Base-by-base conservation (phyloP, 148 eudicot species). In the Heliamphora exappendiculata region DNA sequence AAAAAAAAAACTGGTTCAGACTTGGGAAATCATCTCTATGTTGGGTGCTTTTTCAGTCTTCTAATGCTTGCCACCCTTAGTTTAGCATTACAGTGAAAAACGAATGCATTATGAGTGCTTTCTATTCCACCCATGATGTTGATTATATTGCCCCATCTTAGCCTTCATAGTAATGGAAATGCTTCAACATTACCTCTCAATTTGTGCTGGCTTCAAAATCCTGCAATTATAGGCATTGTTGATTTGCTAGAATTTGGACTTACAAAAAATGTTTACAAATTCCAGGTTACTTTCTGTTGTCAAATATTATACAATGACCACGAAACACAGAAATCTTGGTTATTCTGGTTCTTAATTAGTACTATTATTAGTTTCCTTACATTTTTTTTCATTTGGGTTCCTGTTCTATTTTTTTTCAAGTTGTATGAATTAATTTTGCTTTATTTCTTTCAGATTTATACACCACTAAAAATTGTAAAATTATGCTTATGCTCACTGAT, bases 401-500 rank as follows among this genome's bases (percentile, higher is more conserved):
- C 51, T 62, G 24, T 33, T 68, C 54, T 20, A 1, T 20, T 37
- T 20, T 8, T 68, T n/a, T 76, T 76, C 49, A 45, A 9, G 8
- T 26, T 49, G 44, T 42, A 58, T 75, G 29, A 19, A 34, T 67
- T 41, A n/a, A 13, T 41, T 64, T 12, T 50, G 50, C 39, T 76
- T 34, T 72, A 10, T 71, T 17, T 58, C 50, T n/a, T 49, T 31
- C 1, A 19, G 70, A 36, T 49, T 59, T 29, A 29, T 53, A 12
- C 13, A 8, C 41, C 13, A 4, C 16, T 45, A 17, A 2, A 28
- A 24, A 11, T 76, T 60, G 12, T 62, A 67, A 65, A 42, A 50
- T 14, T 45, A 72, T 37, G 34, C 51, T 65, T 74, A 79, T 20
- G 0, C 16, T 1, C 68, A 36, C 65, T 78, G 63, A 73, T 67